Conservation (phyloP, 768 basidiomycete genomes). For the Leccinellum rugosiceps region DNA sequence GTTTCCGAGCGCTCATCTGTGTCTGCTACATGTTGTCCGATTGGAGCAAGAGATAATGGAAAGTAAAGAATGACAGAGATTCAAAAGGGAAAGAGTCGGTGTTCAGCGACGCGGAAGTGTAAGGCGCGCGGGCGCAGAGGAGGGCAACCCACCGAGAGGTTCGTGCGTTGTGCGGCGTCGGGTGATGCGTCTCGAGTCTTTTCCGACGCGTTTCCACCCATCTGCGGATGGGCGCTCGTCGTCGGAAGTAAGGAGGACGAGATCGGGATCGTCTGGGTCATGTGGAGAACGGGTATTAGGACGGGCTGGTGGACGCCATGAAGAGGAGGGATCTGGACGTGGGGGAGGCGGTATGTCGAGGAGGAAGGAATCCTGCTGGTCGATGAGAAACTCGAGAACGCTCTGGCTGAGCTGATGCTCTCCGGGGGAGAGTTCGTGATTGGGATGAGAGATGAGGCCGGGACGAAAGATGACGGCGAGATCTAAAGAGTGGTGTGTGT, state of each 20-base stretch:
- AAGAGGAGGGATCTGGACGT: slow-evolving; percentile 28
- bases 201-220: slow-evolving; percentile 53
- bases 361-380: slow-evolving; percentile 95
- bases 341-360: slow-evolving; percentile 79
- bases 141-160: slow-evolving; percentile 31
- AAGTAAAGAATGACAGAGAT: not conserved
- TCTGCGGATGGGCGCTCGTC: slow-evolving; percentile 46
- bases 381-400: slow-evolving; percentile 93
- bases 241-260: slow-evolving; percentile 43
- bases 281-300: slow-evolving; percentile 8
- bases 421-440: slow-evolving; percentile 79
- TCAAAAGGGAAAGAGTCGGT: slow-evolving; percentile 12
- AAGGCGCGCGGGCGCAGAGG: slow-evolving; percentile 32
- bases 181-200: slow-evolving; percentile 41
- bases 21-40: slow-evolving; percentile 18
- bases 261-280: slow-evolving; percentile 45
- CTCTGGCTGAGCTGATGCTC: slow-evolving; percentile 87
- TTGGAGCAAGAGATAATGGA: slow-evolving; percentile 11
- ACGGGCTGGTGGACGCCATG: slow-evolving; percentile 27
- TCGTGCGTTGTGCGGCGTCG: slow-evolving; percentile 60
- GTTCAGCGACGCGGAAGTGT: slow-evolving; percentile 29
- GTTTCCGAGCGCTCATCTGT: slow-evolving; percentile 14
- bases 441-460: slow-evolving; percentile 85
- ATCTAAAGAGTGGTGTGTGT: slow-evolving; percentile 46
- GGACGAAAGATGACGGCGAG: slow-evolving; percentile 97